Percentiles rank a stretch among this genome's conserved stretches.
Evolutionary conservation across 331 rosid species (phyloP).

Genomic region (Spiraea crenata): DNA sequence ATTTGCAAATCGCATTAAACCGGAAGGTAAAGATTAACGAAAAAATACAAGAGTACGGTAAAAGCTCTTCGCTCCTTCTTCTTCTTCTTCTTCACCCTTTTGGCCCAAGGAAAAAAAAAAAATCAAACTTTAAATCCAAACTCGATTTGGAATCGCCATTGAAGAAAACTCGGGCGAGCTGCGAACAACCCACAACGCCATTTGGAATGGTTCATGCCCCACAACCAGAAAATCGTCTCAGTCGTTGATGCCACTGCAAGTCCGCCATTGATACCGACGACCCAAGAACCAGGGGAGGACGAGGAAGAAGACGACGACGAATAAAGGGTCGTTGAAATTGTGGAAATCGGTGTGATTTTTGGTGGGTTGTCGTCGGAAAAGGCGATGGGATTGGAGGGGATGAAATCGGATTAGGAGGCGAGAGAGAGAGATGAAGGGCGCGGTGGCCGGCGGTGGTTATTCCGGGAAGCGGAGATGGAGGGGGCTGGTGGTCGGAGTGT

Average conservation of each 20-base stretch:
- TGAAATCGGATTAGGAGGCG: constrained; percentile 11
- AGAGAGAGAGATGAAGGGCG: constrained; percentile 61
- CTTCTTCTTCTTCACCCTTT: not conserved
- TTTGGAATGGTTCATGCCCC: constrained; percentile 3
- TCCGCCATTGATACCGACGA: not conserved
- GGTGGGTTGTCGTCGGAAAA: not conserved
- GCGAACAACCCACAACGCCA: not conserved
- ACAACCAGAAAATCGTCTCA: not conserved
- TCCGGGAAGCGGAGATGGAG: constrained; percentile 75
- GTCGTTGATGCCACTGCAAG: not conserved
- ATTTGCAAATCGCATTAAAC: too few relatives aligned
- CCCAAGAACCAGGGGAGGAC: not conserved
- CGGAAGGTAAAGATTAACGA: not conserved
- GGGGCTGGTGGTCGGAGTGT: constrained; percentile 81
- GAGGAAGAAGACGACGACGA: not conserved
- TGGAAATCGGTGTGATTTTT: not conserved
- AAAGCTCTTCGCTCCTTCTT: not conserved
- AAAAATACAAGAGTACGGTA: not conserved
- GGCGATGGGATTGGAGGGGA: not conserved
- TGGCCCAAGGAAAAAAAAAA: not conserved
- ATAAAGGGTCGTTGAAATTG: not conserved
- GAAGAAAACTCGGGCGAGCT: too few relatives aligned
- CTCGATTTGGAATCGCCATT: too few relatives aligned
- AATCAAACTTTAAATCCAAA: not conserved
- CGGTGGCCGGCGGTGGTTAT: constrained; percentile 28